Percentiles rank a stretch among this genome's conserved stretches.
Evolutionary conservation across 805 yeast genomes (phyloP).

Genomic region (Kodamaea hsintzibuensis): DNA sequence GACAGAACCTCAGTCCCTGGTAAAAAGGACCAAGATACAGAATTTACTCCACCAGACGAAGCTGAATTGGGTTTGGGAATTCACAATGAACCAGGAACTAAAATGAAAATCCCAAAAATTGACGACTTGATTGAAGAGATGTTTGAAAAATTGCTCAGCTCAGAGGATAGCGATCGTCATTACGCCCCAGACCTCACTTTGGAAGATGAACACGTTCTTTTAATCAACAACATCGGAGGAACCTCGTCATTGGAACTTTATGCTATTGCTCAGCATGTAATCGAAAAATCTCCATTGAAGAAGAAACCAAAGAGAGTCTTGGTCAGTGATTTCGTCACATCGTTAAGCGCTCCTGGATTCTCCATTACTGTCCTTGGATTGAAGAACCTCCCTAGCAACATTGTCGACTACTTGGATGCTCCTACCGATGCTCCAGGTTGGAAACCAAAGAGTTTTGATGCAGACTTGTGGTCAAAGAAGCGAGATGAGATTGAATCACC

Average conservation of each 20-base stretch:
- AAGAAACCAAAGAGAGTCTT: constrained; percentile 69
- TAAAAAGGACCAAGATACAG: constrained; percentile 43
- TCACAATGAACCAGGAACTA: constrained; percentile 91
- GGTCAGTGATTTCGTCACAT: constrained; percentile 82
- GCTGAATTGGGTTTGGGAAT: constrained; percentile 95
- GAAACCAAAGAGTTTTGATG: constrained; percentile 47
- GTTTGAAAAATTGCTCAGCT: constrained; percentile 60
- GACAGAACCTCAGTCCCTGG: constrained; percentile 93
- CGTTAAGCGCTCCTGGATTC: constrained; percentile 90
- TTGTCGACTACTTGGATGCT: constrained; percentile 60
- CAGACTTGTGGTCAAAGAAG: constrained; percentile 29
- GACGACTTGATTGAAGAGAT: constrained; percentile 57
- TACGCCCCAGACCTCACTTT: constrained; percentile 64
- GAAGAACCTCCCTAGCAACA: constrained; percentile 44
- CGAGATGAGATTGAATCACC: constrained; percentile 30
- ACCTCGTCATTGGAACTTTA: constrained; percentile 77
- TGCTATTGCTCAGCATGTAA: constrained; percentile 65
- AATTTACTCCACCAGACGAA: constrained; percentile 55
- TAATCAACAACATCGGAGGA: constrained; percentile 89
- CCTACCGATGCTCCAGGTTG: constrained; percentile 85
- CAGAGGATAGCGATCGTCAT: constrained; percentile 72
- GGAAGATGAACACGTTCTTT: constrained; percentile 63
- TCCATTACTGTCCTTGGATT: constrained; percentile 79
- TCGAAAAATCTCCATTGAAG: constrained; percentile 49
- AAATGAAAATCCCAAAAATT: constrained; percentile 65